Conservation (phyloP, 768 basidiomycete genomes). For the Tylopilus sp. region DNA sequence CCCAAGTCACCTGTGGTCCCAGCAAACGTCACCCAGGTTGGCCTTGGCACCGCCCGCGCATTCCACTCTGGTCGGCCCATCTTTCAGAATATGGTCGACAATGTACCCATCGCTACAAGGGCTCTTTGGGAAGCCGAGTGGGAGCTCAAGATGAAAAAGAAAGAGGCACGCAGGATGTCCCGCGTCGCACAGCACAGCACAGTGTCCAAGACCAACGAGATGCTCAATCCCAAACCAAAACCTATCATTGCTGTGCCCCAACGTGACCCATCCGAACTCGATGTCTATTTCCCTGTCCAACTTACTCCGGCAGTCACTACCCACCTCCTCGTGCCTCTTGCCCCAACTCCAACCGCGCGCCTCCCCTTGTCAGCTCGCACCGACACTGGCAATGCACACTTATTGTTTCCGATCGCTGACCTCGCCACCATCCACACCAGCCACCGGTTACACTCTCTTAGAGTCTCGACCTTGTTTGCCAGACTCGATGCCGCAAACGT, state of each 20-base stretch:
- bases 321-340: conserved; percentile 70
- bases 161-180: conserved; percentile 27
- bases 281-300: conserved; percentile 56
- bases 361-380: conserved; percentile 46
- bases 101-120: conserved; percentile 72
- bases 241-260: conserved; percentile 2
- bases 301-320: conserved; percentile 49
- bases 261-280: conserved; percentile 40
- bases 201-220: conserved; percentile 24
- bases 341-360: conserved; percentile 68
- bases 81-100: conserved; percentile 77
- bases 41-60: conserved; percentile 71
- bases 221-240: conserved; percentile 24
- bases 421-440: conserved; percentile 50
- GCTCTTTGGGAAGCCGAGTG: conserved; percentile 74
- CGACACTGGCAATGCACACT: conserved; percentile 18
- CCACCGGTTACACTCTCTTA: conserved; percentile 55
- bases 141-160: conserved; percentile 54
- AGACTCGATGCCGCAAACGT: conserved; percentile 67
- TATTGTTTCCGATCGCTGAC: conserved; percentile 51
- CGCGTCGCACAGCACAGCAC: conserved; percentile 21
- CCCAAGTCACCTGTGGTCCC: conserved; percentile 54
- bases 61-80: conserved; percentile 72
- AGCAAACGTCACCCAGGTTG: conserved; percentile 58
- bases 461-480: conserved; percentile 65